Evolutionary conservation across 2,329 filamentous ascomycete species (phyloP), one percentile per base, ranked within the genome.

Genomic region (Boeremia lycopersici): DNA sequence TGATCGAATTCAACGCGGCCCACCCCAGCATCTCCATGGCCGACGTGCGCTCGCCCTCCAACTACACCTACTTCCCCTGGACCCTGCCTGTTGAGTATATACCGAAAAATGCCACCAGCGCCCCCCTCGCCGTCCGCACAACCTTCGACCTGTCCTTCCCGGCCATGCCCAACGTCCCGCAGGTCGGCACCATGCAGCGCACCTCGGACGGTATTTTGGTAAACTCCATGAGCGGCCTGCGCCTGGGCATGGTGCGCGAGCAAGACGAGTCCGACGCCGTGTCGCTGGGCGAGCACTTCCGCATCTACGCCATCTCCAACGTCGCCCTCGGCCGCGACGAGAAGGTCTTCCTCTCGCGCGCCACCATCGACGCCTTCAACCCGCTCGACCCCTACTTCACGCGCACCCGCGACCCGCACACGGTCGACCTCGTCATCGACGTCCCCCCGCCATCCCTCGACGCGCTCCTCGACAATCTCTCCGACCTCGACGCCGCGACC

Each of bases 31-130:
- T 86, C 12, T 81, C 80, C 7, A 63, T 82, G 26, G 79, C 81
- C 7, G 84, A 83, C 68, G 76, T 81, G 50, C 78, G 70, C 56
- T 87, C 86, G 12, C 84, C 84, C 6, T 87, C 86, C 0, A 96
- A 96, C 66, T 88, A 93, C 72, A 93, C 89, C 0, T 88, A 90
- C 65, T 98, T 92, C 68, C 95, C 95, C 0, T 98, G 93, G 93
- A 98, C 95, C 0, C 78, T 99, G 0, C 93, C 95, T 0, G 79
- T 81, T 1, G 82, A 85, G 25, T 81, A 96, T 63, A 82, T 97
- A 2, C 91, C 93, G 0, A 76, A 78, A 9, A 86, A 96, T 66
- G 93, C 89, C 0, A 88, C 83, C n/a, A 96, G 91, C 63, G 82
- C 88, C 4, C 85, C 84, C 11, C 87, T 96, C 61, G 82, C 86